Evolutionary conservation across 306 rosid species (phyloP), one percentile per base, ranked within the genome.

Genomic region (Vigna unguiculata): DNA sequence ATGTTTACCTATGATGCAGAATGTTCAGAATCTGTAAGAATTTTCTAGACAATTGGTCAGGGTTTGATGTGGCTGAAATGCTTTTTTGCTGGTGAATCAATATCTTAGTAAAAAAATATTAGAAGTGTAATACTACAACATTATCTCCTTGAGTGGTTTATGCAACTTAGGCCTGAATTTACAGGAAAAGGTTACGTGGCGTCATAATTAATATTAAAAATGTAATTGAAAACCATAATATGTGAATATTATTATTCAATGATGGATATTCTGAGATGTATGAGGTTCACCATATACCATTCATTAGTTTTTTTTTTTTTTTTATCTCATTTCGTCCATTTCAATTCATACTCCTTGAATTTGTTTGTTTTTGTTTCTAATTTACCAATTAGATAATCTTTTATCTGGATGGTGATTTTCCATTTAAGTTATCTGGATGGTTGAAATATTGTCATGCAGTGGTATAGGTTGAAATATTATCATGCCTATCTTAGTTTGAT

Each of bases 131-230:
- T 28, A 59, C 65, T 25, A 11, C 36, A 14, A 59, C 65, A 28
- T 24, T 14, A 59, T 59, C 40, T 22, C 62, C 62, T 55, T 10
- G 20, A 21, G 62, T 24, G 40, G 14, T 28, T 32, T 59, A 13
- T 59, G 40, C 25, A 58, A 58, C 40, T 25, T 58, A 38, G 30
- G 64, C 17, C 38, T 24, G 36, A 58, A 59, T 59, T 40, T 59
- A 16, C 62, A 58, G 40, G 20, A 10, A 28, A 25, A 25, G 17
- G 40, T 24, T 24, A 24, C 4, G 13, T 57, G 36, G 38, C 63
- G 13, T 24, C 40, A 25, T 14, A 28, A 12, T 8, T 24, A 59
- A 12, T 19, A 24, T 59, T 28, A 40, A 55, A 54, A 55, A 55
- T 55, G 62, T 55, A 55, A 10, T 21, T 54, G 4, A 54, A 20